Evolutionary conservation across 164 flowering plant species (phyloP), one percentile per base, ranked within the genome.

Genomic region (Liquidambar formosana): DNA sequence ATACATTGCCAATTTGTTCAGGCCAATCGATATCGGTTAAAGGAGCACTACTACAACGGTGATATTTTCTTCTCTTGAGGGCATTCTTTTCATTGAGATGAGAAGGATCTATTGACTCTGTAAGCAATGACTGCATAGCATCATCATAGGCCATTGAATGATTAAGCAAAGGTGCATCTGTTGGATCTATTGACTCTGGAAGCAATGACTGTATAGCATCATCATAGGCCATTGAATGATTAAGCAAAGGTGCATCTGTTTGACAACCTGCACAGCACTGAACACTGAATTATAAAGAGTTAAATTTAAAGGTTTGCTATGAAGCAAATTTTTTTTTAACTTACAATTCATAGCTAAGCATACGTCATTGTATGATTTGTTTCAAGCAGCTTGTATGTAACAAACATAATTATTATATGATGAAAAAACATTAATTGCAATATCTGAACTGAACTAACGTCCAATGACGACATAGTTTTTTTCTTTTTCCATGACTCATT

Each of bases 141-240:
- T 66, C 80, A 58, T 67, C 67, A 13, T 56, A 16, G 16, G 77
- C 82, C 87, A 81, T 84, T 51, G 11, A 23, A 46, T 63, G 11
- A 49, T 12, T 65, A 18, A 58, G 15, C 71, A 26, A 38, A 61
- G 14, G 18, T 12, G 66, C 23, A 43, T 45, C 23, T 44, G 27
- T 41, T 59, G 76, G 62, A 22, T 76, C 77, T 33, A 25, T 44
- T n/a, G 51, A 45, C 14, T 69, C 75, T 27, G 78, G 16, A 41
- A 85, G 76, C 71, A 88, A 69, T 27, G 87, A 61, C 60, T 82
- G 66, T 68, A 64, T 69, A 64, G 75, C 79, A 61, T 66, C 80
- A 58, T 67, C 67, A 13, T 56, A 16, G 16, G 77, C 82, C 87
- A 81, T 84, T 51, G 11, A 23, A 46, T 63, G 11, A 49, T 12